Conservation (phyloP, 2,329 filamentous ascomycete species). For the Verticillium klebahnii region DNA sequence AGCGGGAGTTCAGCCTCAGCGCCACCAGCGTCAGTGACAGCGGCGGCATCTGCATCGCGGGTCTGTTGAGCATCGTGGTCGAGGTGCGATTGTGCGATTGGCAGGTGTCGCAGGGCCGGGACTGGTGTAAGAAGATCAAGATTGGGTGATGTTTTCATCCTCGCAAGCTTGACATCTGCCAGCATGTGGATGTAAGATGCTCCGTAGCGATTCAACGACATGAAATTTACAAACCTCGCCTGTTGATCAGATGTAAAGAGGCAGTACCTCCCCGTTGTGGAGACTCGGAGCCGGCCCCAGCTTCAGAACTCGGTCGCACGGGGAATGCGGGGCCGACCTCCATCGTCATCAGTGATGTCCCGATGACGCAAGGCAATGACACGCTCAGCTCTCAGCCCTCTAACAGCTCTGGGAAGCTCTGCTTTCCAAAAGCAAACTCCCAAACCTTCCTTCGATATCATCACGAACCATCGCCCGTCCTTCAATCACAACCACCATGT, state of each 20-base stretch:
- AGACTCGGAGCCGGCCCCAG: neutral
- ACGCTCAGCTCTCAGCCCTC: no score
- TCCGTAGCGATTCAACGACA: no score
- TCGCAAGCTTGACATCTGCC: neutral
- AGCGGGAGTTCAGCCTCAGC: slow-evolving; percentile 86
- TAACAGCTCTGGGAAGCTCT: no score
- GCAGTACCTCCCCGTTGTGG: neutral
- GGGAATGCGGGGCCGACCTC: neutral
- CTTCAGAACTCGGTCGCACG: neutral
- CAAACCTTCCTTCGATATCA: no score
- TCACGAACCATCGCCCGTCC: neutral
- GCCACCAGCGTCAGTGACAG: slow-evolving; percentile 92
- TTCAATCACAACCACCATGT: neutral
- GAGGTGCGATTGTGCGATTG: slow-evolving; percentile 79
- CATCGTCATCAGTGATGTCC: neutral
- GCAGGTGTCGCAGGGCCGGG: slow-evolving; percentile 75
- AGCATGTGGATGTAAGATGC: no score
- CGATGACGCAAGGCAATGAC: slow-evolving; percentile 1
- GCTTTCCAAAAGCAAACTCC: no score
- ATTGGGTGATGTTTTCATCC: slow-evolving; percentile 20
- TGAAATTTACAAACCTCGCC: no score
- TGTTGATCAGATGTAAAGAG: no score
- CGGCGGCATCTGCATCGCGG: slow-evolving; percentile 83
- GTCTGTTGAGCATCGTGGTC: slow-evolving; percentile 75
- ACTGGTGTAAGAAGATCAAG: slow-evolving; percentile 62